Base-by-base conservation (phyloP, 169 alveolate genomes). In the Cryptosporidium sp. region DNA sequence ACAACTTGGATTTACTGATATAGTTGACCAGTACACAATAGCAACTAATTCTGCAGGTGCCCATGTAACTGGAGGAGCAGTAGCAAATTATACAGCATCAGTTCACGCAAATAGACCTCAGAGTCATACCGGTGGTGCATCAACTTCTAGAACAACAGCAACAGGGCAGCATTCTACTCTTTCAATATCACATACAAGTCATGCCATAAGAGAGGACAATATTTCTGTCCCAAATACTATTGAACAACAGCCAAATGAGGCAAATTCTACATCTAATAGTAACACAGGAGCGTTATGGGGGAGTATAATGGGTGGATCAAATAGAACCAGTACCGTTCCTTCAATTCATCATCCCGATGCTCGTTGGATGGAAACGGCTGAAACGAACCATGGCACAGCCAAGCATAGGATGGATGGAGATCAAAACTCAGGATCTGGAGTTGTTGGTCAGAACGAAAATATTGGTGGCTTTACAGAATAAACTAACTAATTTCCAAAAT, bases 301-400 rank as follows among this genome's bases (percentile, higher is more conserved):
- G 70, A 80, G 89, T 29, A 80, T 80, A 26, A 62, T 80, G 62
- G 74, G 68, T 29, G 89, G 80, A 5, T 14, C 89, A 7, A 80
- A 41, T 62, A 59, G 89, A 35, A 37, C 89, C 14, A 43, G 61
- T 7, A 26, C 55, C 14, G 89, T 80, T 41, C 89, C 89, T 41
- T 80, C 89, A 35, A 80, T 80, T 41, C 89, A 80, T 45, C 89
- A 80, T 48, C 89, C 89, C 6, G 89, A 80, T 80, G 89, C 89
- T 18, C 61, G 89, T 26, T 80, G 89, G 89, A 80, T 80, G 75
- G 89, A 80, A 10, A 67, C 89, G 18, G 41, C 89, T 12, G 89
- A 80, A 62, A 80, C 89, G 0, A 59, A 43, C 41, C 55, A 80
- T 1, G 62, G 45, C 12, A 43, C 35, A 7, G 80, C 89, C 48